These are phyloP conservation scores for Chaetomiaceae sp. DNA, from an alignment of 2,329 filamentous ascomycete genomes.

Conservation along the genomic window DNA sequence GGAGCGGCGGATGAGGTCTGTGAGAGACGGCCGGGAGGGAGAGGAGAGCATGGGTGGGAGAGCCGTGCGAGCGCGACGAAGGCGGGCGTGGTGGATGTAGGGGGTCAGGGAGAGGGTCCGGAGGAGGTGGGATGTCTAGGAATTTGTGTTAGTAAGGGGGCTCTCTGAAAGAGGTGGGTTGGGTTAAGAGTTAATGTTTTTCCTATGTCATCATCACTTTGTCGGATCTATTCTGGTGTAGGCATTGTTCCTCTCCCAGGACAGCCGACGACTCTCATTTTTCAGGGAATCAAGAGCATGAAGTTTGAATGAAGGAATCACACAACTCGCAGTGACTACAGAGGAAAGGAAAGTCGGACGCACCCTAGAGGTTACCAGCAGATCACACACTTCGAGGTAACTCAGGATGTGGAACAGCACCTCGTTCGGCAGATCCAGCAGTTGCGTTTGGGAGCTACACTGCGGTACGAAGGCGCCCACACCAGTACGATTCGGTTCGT, in stretches of 20 bases:
- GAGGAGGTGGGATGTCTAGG: conserved; percentile 60
- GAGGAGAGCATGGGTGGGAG: conserved; percentile 55
- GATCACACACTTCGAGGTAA: conserved; percentile 54
- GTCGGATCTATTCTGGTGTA: neutral
- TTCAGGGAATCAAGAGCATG: no score
- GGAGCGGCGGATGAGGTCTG: conserved; percentile 58
- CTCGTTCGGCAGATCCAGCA: conserved; percentile 51
- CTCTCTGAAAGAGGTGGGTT: neutral
- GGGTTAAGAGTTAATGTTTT: no score
- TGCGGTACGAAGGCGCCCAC: neutral
- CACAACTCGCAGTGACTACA: no score
- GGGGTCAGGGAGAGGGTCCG: conserved; percentile 59
- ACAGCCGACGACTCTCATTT: no score
- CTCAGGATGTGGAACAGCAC: conserved; percentile 52
- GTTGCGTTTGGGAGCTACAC: conserved; percentile 15
- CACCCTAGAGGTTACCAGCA: conserved; percentile 54
- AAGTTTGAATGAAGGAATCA: no score
- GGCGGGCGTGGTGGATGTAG: conserved; percentile 59
- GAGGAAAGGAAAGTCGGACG: conserved; percentile 17
- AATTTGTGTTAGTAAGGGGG: neutral
- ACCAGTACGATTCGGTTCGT: neutral
- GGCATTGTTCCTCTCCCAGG: neutral
- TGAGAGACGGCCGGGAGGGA: conserved; percentile 54
- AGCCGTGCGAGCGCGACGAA: conserved; percentile 50
- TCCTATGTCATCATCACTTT: no score